phyloP scores from a whole-genome alignment of 805 yeast species.

The Saccharomycopsis synnaedendra region DNA sequence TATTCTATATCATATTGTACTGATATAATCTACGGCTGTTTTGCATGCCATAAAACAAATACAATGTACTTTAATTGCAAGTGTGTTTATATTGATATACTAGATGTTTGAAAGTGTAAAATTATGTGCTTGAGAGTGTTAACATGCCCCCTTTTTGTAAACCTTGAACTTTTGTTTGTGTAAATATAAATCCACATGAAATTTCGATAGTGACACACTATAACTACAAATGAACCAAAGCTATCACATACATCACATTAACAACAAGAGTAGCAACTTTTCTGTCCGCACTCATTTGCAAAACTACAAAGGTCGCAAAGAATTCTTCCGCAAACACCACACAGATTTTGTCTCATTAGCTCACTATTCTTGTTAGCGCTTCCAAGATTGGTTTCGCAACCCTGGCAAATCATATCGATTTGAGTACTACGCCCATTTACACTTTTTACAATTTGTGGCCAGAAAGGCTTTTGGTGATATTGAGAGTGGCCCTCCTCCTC shows the following conservation, averaged over 20 bases:
- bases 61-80: neutral
- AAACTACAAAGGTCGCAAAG: neutral
- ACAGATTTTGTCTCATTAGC: neutral
- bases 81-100: neutral
- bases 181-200: no score
- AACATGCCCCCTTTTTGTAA: neutral
- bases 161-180: neutral
- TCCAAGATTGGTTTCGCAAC: neutral
- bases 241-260: no score
- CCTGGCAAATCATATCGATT: neutral
- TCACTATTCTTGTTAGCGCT: neutral
- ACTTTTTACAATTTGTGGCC: neutral
- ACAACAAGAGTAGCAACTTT: neutral
- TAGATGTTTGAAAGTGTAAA: neutral
- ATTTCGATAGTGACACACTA: neutral
- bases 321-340: neutral
- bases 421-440: neutral
- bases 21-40: no score
- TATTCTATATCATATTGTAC: no score
- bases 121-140: neutral
- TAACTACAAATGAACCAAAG: no score
- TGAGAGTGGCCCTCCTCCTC: neutral
- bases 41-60: neutral
- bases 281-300: neutral
- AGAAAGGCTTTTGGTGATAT: neutral